Evolutionary conservation across 345 rosid genomes (phyloP), one percentile per base, ranked within the genome.

Genomic region (Populus ilicifolia): DNA sequence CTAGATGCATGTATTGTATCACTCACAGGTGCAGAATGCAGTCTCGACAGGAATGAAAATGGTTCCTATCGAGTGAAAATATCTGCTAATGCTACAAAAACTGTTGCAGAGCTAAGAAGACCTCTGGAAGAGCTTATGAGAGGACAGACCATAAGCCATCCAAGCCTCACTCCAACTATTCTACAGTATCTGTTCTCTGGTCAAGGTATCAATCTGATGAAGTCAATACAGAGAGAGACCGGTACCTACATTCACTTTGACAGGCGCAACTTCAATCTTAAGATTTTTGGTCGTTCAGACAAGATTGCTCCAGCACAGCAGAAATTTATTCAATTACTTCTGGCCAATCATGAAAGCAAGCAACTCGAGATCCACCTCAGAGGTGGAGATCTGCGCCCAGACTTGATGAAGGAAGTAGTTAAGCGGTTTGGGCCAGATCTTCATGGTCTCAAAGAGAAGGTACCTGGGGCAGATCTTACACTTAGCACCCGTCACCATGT

Each of bases 351-450:
- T 71, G 88, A 89, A 67, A 83, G 80, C 79, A 91, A 56, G 86
- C 90, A 85, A 79, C 87, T 88, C 44, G 90, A 91, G 77, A 85
- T 94, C 80, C 88, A 75, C 76, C 92, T 92, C 79, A 88, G 88
- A 35, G 90, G 94, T 80, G 82, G 80, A 79, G 82, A 48, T 76
- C 77, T 86, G 75, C 93, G 89, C 56, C 88, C 92, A 61, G 88
- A 92, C 80, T 79, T 92, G 76, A 94, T 91, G 97, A 93, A 92
- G 44, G 56, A 56, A 67, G 73, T 73, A 30, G 81, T 93, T 64
- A 85, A 83, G 79, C 84, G 81, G 76, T 93, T 90, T 69, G 98
- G 98, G 67, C 90, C 98, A 6, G 93, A 90, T 70, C 93, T 95
- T 56, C 82, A 67, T 66, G 90, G 90, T 29, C 89, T 95, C 70